Conservation (phyloP, 2,329 filamentous ascomycete species). For the Pseudopithomyces maydicus region DNA sequence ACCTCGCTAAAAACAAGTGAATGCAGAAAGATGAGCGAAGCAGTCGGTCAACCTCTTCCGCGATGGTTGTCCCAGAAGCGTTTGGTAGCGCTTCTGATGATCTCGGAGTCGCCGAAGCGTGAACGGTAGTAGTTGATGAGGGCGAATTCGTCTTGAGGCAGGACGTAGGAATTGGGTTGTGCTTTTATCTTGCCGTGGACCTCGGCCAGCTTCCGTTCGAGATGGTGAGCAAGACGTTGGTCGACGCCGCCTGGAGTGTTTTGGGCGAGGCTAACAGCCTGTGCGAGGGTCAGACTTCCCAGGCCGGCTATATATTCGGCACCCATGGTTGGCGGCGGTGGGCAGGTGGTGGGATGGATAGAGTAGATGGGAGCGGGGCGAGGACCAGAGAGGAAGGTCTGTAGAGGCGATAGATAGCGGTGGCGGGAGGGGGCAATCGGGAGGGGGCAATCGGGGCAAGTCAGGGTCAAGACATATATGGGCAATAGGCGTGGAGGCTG, state of each 20-base stretch:
- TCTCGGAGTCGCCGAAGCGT: conserved; percentile 61
- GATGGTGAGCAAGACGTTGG: conserved; percentile 64
- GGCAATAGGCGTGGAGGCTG: background rate
- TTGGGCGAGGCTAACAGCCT: conserved; percentile 76
- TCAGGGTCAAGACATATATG: no score
- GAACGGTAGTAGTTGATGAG: conserved; percentile 84
- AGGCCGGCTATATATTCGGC: conserved; percentile 45
- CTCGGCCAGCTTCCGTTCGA: conserved; percentile 62
- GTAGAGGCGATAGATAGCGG: conserved; percentile 5
- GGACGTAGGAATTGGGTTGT: conserved; percentile 71
- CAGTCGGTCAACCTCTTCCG: conserved; percentile 27
- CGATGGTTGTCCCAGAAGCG: conserved; percentile 62
- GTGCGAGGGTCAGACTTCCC: conserved; percentile 59
- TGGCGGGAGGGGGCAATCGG: conserved; percentile 1
- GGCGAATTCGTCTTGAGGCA: conserved; percentile 78
- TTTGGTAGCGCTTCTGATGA: conserved; percentile 59
- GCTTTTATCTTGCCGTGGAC: conserved; percentile 72
- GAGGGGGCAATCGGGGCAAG: background rate
- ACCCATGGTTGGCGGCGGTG: conserved; percentile 48
- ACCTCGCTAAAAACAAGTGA: conserved; percentile 14
- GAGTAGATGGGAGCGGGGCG: conserved; percentile 21
- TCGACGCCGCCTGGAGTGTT: conserved; percentile 73
- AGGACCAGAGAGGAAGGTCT: conserved; percentile 31
- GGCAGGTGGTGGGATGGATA: conserved; percentile 32
- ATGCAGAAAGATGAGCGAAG: background rate